Evolutionary conservation across 805 yeast species (phyloP), one percentile per base, ranked within the genome.

Genomic region (Kazachstania viticola): DNA sequence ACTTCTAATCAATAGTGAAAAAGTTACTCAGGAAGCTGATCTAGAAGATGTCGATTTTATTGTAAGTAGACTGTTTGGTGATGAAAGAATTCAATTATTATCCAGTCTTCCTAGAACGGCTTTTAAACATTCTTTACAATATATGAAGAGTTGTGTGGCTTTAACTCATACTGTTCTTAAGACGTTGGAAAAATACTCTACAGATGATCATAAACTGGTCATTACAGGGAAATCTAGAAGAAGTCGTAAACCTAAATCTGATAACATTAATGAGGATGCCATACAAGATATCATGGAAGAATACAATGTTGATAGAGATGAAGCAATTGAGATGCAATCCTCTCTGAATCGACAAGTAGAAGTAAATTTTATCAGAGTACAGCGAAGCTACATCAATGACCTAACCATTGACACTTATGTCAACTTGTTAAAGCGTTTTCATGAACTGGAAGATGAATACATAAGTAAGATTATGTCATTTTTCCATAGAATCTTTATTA

Each of bases 401-500:
- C 61, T 64, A 0, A 71, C 76, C 1, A 69, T 88, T 2, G 66
- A 75, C 27, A 67, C 84, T 1, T 83, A 78, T 46, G 69, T 81
- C 33, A 67, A 66, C 31, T 72, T 69, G 36, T 61, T 88, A 26
- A 58, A 68, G 7, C 62, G 76, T 37, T 83, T 65, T 49, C 62
- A 60, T 31, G 94, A 83, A 35, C 54, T 87, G 22, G 54, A 67
- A 1, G 73, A 73, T 33, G 64, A 58, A 9, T 76, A 75, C 30
- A 58, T 88, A 28, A 75, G 74, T 41, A 65, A 68, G 29, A 75
- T 79, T 9, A 49, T 91, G 7, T 62, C 78, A 1, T 88, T 71
- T 47, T 74, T 85, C 46, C 83, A 81, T 47, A 62, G 81, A 19
- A 55, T 83, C 1, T 73, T 84, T 41, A 75, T 78, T 29, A 65